Evolutionary conservation across 1,284 basidiomycete species (phyloP).

Genomic region (Neonothopanus nambi): DNA sequence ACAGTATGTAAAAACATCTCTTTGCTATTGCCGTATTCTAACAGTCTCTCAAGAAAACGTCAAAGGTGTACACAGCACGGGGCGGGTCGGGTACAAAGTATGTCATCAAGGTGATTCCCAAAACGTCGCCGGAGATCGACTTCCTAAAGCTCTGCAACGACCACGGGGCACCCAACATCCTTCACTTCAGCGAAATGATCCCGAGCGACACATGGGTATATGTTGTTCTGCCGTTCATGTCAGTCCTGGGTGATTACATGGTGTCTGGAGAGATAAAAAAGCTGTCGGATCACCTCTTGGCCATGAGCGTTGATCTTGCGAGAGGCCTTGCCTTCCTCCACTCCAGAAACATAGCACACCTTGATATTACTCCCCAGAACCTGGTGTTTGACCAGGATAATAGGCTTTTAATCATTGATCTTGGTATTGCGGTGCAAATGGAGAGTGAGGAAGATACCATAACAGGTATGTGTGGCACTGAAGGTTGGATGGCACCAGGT

Average conservation of each 20-base stretch:
- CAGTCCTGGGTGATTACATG: neutral
- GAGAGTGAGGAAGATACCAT: neutral
- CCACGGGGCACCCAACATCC: neutral
- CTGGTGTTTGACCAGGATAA: neutral
- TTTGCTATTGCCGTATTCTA: neutral
- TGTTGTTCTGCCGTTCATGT: neutral
- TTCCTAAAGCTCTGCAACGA: neutral
- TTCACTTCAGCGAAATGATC: neutral
- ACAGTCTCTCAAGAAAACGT: neutral
- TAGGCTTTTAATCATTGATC: too few species aligned
- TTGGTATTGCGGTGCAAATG: too few species aligned
- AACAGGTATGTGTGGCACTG: neutral
- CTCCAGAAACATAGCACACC: neutral
- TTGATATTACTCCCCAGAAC: neutral
- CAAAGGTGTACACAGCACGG: too few species aligned
- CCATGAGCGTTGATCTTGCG: neutral
- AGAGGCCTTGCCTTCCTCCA: neutral
- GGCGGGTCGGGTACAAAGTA: neutral
- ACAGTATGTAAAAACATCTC: too few species aligned
- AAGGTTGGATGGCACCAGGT: neutral
- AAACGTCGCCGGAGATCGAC: neutral
- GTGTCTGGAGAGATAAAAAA: neutral
- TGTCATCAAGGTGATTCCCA: neutral
- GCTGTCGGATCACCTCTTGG: neutral
- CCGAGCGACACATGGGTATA: neutral